Conservation (phyloP, 805 yeast species). For the Komagataella phaffii region DNA sequence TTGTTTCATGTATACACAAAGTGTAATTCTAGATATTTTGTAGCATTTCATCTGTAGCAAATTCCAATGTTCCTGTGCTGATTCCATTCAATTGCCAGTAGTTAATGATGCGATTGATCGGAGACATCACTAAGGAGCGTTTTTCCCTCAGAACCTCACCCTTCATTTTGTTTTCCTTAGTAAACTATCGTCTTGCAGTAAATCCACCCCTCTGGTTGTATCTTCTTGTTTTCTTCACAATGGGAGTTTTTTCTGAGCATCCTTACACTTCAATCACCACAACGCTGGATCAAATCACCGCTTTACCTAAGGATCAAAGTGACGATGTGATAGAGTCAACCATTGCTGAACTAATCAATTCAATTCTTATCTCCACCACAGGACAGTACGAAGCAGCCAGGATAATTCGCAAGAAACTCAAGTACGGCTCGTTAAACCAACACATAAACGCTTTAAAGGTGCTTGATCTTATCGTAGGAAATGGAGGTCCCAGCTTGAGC, state of each 20-base stretch:
- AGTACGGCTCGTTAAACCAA: conserved; percentile 60
- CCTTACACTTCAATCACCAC: conserved; percentile 63
- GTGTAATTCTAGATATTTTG: neutral
- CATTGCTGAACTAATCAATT: conserved; percentile 44
- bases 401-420: conserved; percentile 76
- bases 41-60: neutral
- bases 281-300: conserved; percentile 34
- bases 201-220: neutral
- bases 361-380: conserved; percentile 23
- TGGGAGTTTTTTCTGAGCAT: conserved; percentile 47
- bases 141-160: neutral
- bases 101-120: neutral
- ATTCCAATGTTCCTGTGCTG: neutral
- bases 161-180: no score
- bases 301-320: conserved; percentile 27
- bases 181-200: neutral
- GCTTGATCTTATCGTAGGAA: conserved; percentile 46
- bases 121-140: neutral
- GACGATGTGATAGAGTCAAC: conserved; percentile 26
- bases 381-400: conserved; percentile 76
- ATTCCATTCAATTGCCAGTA: neutral
- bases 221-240: conserved; percentile 6
- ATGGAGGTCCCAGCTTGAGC: conserved; percentile 29
- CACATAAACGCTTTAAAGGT: conserved; percentile 53
- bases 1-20: no score